Conservation (phyloP, 2,329 filamentous ascomycete genomes). For the Nothopassalora personata region DNA sequence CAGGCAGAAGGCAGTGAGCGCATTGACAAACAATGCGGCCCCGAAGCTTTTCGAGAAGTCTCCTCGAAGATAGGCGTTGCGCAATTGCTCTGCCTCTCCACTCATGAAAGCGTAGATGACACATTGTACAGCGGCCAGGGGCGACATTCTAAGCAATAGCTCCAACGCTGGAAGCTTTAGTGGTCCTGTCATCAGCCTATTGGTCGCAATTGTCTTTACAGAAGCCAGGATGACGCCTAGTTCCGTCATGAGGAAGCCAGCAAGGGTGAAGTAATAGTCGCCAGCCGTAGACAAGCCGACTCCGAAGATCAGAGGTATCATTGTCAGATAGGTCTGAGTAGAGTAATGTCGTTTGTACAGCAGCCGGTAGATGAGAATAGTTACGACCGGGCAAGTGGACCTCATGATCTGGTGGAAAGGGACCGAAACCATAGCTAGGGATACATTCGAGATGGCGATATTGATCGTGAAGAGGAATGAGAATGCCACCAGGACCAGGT, state of each 20-base stretch:
- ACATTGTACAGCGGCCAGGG: conserved; percentile 20
- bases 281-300: conserved; percentile 57
- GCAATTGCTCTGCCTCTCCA: conserved; percentile 16
- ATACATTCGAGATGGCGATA: conserved; percentile 60
- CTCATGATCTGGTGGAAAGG: conserved; percentile 62
- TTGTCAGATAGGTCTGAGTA: conserved; percentile 53
- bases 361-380: conserved; percentile 56
- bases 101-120: conserved; percentile 17
- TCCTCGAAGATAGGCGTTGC: conserved; percentile 6
- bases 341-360: conserved; percentile 53
- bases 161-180: conserved; percentile 55
- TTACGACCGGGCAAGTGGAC: conserved; percentile 58
- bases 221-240: conserved; percentile 36
- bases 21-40: conserved; percentile 45
- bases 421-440: conserved; percentile 58
- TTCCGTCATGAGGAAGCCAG: conserved; percentile 40
- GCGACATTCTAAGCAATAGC: conserved; percentile 44
- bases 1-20: conserved; percentile 32
- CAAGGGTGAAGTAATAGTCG: conserved; percentile 57
- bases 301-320: conserved; percentile 56
- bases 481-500: conserved; percentile 53
- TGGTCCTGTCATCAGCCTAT: conserved; percentile 59
- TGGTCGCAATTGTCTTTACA: conserved; percentile 58
- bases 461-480: conserved; percentile 59
- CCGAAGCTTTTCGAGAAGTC: conserved; percentile 50